These are phyloP conservation scores for Oryza coarctata DNA, from an alignment of 176 grass and related monocot genomes.

Conservation along the genomic window DNA sequence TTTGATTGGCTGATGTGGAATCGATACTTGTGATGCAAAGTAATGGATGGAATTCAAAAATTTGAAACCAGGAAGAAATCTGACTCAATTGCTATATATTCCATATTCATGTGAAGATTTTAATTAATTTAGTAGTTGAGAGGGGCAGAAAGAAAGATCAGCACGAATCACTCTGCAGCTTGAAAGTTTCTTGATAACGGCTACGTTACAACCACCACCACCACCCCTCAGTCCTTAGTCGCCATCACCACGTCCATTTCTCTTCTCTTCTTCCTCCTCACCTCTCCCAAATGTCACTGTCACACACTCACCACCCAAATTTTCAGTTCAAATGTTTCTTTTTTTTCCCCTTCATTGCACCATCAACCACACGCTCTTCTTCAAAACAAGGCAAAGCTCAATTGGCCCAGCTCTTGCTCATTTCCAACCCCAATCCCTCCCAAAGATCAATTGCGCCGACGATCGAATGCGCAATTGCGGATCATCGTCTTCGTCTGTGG, in stretches of 20 bases:
- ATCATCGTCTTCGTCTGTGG: neutral
- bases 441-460: neutral
- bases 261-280: neutral
- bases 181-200: slow-evolving; percentile 83
- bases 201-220: slow-evolving; percentile 62
- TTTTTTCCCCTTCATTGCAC: neutral
- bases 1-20: neutral
- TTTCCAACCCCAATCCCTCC: slow-evolving; percentile 7
- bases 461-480: neutral
- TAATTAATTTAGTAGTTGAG: neutral
- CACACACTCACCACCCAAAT: slow-evolving; percentile 35
- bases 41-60: neutral
- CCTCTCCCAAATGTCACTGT: slow-evolving; percentile 13
- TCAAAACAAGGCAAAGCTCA: slow-evolving; percentile 7
- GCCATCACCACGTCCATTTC: slow-evolving; percentile 14
- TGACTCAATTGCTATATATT: neutral
- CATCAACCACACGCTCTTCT: slow-evolving; percentile 36
- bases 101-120: neutral
- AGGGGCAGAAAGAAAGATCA: neutral
- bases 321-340: neutral
- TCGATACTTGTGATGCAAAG: neutral
- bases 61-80: neutral
- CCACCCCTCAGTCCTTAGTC: slow-evolving; percentile 42
- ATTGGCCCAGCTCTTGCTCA: neutral
- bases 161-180: slow-evolving; percentile 27